Evolutionary conservation across 768 basidiomycete genomes (phyloP).

Genomic region (Filobasidium floriforme): DNA sequence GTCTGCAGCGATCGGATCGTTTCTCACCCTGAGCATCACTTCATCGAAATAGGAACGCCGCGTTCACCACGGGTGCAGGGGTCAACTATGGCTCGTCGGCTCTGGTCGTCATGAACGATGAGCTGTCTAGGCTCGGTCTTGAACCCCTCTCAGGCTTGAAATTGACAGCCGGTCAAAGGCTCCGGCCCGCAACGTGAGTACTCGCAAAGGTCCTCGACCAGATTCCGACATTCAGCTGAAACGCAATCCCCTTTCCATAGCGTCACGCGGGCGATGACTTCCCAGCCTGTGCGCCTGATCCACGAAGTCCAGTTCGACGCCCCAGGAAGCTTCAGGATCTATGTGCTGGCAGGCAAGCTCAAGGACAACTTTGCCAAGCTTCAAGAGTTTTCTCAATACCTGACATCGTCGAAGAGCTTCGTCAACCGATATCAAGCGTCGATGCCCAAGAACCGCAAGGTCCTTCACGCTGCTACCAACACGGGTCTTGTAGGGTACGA

Average conservation of each 20-base stretch:
- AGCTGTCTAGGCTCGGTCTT: constrained; percentile 16
- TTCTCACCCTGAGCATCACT: not conserved
- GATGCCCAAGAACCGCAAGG: constrained; percentile 21
- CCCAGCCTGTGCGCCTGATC: constrained; percentile 24
- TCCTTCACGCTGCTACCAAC: constrained; percentile 19
- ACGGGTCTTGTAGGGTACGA: constrained; percentile 21
- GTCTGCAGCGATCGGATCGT: not conserved
- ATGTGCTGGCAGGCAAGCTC: constrained; percentile 22
- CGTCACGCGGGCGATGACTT: constrained; percentile 22
- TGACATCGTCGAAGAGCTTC: constrained; percentile 18
- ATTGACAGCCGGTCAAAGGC: constrained; percentile 17
- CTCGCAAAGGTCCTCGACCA: not conserved
- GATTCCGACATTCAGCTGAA: not conserved
- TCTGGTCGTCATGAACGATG: constrained; percentile 20
- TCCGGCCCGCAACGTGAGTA: constrained; percentile 21
- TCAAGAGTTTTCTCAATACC: constrained; percentile 13
- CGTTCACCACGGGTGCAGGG: constrained; percentile 23
- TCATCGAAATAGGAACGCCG: constrained; percentile 19
- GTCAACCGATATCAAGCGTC: constrained; percentile 15
- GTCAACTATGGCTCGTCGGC: constrained; percentile 18
- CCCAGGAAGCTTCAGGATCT: constrained; percentile 26
- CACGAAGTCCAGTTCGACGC: constrained; percentile 25
- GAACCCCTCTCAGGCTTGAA: constrained; percentile 19
- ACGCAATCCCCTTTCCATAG: constrained; percentile 1
- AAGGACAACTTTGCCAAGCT: constrained; percentile 11